phyloP scores from a whole-genome alignment of 1,139 yeast species.

The Nematodospora anomalae region DNA sequence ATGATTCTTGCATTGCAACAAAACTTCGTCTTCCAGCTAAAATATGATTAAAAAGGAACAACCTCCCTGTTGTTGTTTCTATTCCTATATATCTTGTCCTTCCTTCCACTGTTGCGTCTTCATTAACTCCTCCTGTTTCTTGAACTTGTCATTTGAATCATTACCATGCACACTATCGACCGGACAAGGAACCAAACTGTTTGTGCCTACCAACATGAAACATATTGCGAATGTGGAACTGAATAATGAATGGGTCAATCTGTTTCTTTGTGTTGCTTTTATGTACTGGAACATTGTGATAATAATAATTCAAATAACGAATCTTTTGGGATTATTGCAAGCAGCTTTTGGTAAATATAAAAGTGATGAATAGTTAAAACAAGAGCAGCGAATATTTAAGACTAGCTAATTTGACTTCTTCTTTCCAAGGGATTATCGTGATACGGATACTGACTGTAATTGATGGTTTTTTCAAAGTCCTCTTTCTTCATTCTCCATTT shows the following conservation, averaged over 20 bases:
- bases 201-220: slow-evolving; percentile 67
- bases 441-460: too few relatives aligned
- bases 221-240: slow-evolving; percentile 76
- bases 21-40: too few relatives aligned
- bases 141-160: slow-evolving; percentile 39
- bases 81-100: slow-evolving; percentile 2
- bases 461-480: neutral
- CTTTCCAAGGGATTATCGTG: too few relatives aligned
- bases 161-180: slow-evolving; percentile 51
- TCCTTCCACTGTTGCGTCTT: slow-evolving; percentile 4
- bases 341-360: too few relatives aligned
- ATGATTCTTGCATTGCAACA: too few relatives aligned
- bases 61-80: slow-evolving; percentile 5
- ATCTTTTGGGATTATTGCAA: too few relatives aligned
- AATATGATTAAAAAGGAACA: too few relatives aligned
- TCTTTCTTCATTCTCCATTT: neutral
- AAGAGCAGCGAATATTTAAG: too few relatives aligned
- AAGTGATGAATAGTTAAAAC: too few relatives aligned
- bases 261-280: slow-evolving; percentile 56
- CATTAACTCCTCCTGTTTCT: slow-evolving; percentile 6
- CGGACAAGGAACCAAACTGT: slow-evolving; percentile 75
- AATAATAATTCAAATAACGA: neutral
- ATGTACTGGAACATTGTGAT: slow-evolving; percentile 24
- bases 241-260: slow-evolving; percentile 65
- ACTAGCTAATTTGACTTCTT: too few relatives aligned